Evolutionary conservation across 768 basidiomycete species (phyloP).

Genomic region (Mycena vitilis): DNA sequence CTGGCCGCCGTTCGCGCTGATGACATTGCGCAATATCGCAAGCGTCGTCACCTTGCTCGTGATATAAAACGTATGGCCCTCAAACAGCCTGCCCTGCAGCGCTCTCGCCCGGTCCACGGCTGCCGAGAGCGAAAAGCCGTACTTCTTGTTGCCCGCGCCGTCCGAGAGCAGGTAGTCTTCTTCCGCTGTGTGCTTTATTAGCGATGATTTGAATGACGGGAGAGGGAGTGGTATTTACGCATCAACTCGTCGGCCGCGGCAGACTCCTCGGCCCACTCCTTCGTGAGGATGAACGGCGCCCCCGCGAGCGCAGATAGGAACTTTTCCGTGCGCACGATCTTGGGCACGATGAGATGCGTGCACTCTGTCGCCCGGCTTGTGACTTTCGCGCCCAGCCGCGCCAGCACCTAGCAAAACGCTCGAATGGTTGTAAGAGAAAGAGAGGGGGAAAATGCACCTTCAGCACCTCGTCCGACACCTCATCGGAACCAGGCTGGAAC

Average conservation of each 20-base stretch:
- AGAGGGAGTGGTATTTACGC: constrained; percentile 57
- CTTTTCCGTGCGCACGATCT: constrained; percentile 86
- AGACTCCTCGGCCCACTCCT: constrained; percentile 76
- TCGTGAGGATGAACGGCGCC: constrained; percentile 70
- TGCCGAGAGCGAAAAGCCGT: constrained; percentile 69
- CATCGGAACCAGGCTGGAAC: constrained; percentile 1
- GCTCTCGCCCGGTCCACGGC: constrained; percentile 69
- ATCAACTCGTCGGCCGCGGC: constrained; percentile 67
- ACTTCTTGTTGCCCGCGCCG: constrained; percentile 69
- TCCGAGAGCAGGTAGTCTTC: constrained; percentile 71
- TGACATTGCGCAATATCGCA: constrained; percentile 74
- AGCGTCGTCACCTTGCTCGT: constrained; percentile 68
- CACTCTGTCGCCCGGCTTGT: constrained; percentile 73
- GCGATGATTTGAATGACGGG: neutral
- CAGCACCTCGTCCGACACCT: constrained; percentile 65
- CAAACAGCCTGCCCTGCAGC: constrained; percentile 66
- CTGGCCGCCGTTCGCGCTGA: constrained; percentile 78
- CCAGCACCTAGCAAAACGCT: constrained; percentile 59
- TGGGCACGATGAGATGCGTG: constrained; percentile 80
- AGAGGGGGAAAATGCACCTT: constrained; percentile 55
- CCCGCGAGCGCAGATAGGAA: constrained; percentile 81
- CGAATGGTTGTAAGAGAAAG: neutral
- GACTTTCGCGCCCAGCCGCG: constrained; percentile 73
- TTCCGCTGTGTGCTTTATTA: constrained; percentile 61
- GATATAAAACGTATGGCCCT: constrained; percentile 76